Conservation (phyloP, 306 rosid species). For the Senna tora region DNA sequence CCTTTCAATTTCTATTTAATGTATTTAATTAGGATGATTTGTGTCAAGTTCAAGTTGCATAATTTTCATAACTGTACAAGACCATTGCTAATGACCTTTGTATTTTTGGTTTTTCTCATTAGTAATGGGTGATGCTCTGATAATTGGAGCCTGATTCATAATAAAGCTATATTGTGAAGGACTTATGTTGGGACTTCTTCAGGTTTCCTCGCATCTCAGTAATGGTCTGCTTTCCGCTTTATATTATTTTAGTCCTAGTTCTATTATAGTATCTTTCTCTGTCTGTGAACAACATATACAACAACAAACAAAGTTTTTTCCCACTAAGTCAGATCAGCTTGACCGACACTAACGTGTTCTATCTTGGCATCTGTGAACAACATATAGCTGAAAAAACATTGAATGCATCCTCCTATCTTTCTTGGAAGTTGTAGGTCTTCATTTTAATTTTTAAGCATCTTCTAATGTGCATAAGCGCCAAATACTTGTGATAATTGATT, state of each 20-base stretch:
- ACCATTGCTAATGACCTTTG: neutral
- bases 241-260: neutral
- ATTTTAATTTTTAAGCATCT: neutral
- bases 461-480: neutral
- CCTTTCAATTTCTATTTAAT: neutral
- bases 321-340: too few relatives aligned
- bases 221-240: too few relatives aligned
- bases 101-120: neutral
- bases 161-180: neutral
- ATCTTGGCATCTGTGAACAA: too few relatives aligned
- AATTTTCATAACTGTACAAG: neutral
- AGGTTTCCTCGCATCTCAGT: neutral
- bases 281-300: too few relatives aligned
- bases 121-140: constrained; percentile 11
- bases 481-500: neutral
- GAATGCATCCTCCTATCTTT: neutral
- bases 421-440: neutral
- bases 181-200: neutral
- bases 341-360: too few relatives aligned
- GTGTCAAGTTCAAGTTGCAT: neutral
- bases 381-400: neutral
- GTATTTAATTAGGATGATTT: neutral
- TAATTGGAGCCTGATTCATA: neutral
- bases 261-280: neutral
- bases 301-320: too few relatives aligned